Evolutionary conservation across 2,329 filamentous ascomycete species (phyloP).

Genomic region (Cercospora canescens): DNA sequence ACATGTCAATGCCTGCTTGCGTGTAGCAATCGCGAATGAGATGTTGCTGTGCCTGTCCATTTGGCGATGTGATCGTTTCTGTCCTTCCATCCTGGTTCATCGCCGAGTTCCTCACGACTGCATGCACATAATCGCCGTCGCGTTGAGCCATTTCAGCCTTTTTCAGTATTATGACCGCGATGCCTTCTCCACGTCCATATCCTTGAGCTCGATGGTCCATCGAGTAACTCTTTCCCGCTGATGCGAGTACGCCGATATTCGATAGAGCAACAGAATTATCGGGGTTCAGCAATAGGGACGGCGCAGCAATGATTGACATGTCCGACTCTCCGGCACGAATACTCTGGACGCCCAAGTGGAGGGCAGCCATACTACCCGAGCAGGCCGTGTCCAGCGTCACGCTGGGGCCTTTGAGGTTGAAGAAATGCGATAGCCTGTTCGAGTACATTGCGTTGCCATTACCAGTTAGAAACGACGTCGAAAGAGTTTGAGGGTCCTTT

Average conservation of each 20-base stretch:
- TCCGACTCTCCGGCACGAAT: constrained; percentile 11
- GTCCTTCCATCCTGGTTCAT: constrained; percentile 26
- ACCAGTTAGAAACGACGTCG: no score
- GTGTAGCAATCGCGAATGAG: constrained; percentile 20
- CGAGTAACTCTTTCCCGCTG: constrained; percentile 30
- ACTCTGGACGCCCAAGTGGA: constrained; percentile 20
- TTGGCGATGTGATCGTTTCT: constrained; percentile 17
- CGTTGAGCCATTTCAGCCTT: constrained; percentile 12
- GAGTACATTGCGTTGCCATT: no score
- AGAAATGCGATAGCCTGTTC: no score
- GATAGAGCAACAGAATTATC: constrained; percentile 6
- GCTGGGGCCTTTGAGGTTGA: background rate
- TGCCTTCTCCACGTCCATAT: constrained; percentile 56
- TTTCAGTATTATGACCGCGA: constrained; percentile 37
- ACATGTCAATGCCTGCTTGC: constrained; percentile 10
- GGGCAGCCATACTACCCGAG: constrained; percentile 14
- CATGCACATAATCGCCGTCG: constrained; percentile 32
- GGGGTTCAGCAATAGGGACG: constrained; percentile 16
- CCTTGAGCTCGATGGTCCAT: constrained; percentile 47
- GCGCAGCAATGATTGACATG: constrained; percentile 8
- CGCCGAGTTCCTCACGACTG: constrained; percentile 37
- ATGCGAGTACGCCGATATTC: constrained; percentile 31
- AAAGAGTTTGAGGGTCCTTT: no score
- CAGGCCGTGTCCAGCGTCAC: constrained; percentile 7
- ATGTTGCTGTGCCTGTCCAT: constrained; percentile 17